phyloP scores from a whole-genome alignment of 176 grass and related monocot genomes.

The maize (Zea mays) region DNA sequence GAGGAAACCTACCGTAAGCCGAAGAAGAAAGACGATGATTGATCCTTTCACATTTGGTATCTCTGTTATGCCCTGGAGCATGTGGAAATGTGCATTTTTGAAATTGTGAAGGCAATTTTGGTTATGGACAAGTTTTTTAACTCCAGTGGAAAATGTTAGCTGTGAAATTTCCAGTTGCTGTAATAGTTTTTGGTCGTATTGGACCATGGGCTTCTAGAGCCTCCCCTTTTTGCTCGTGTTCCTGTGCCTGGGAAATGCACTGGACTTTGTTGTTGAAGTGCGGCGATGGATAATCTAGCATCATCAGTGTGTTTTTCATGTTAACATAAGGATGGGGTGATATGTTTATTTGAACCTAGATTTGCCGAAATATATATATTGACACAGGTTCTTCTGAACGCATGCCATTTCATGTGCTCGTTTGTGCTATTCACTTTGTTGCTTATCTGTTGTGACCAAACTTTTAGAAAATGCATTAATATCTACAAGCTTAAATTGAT shows the following conservation, averaged over 20 bases:
- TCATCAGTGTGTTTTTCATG: background rate
- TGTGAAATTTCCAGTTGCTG: background rate
- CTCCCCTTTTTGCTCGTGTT: background rate
- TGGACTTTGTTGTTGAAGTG: background rate
- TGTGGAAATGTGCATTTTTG: constrained; percentile 1
- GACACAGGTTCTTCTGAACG: background rate
- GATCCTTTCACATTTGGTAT: constrained; percentile 5
- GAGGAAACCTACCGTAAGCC: constrained; percentile 76
- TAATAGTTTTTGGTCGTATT: background rate
- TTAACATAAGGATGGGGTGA: background rate
- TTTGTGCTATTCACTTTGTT: background rate
- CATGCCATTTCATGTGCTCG: background rate
- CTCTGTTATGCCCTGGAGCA: background rate
- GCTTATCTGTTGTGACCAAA: too few species aligned
- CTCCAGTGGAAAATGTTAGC: background rate
- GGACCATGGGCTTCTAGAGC: background rate
- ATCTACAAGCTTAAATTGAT: background rate
- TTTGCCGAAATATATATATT: background rate
- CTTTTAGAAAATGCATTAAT: background rate
- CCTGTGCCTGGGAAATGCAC: constrained; percentile 1
- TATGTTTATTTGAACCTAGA: background rate
- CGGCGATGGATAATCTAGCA: background rate
- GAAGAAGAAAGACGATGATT: constrained; percentile 61
- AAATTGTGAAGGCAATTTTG: constrained; percentile 26
- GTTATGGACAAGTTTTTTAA: background rate